Evolutionary conservation across 225 moss, liverwort and hornwort genomes (phyloP).

Genomic region (Pseudisothecium myosuroides): DNA sequence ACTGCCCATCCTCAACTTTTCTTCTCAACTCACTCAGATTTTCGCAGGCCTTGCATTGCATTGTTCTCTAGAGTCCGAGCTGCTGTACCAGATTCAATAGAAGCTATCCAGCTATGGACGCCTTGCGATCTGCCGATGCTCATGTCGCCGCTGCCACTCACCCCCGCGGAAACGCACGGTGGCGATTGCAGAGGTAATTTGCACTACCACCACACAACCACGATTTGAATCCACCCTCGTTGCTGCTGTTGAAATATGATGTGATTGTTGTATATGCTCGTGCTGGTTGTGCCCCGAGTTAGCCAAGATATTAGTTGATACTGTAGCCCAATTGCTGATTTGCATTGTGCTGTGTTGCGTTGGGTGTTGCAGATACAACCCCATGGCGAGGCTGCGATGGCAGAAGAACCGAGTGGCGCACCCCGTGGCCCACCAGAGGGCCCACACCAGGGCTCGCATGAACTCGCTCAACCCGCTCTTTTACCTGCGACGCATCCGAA

Average conservation of each 20-base stretch:
- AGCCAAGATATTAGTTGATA: background rate
- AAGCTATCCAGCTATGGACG: background rate
- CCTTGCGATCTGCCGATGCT: conserved; percentile 23
- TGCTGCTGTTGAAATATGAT: no score
- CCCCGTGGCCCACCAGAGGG: background rate
- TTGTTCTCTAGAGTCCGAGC: background rate
- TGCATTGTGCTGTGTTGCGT: background rate
- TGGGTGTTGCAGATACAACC: conserved; percentile 8
- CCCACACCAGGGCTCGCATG: background rate
- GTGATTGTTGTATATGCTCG: background rate
- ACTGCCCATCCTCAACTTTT: background rate
- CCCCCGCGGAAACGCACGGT: conserved; percentile 11
- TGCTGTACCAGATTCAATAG: background rate
- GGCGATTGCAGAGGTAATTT: conserved; percentile 10
- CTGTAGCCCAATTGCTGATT: background rate
- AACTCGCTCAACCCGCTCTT: conserved; percentile 13
- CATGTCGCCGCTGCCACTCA: conserved; percentile 26
- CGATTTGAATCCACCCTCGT: background rate
- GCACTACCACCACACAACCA: accelerated
- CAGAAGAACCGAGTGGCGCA: conserved; percentile 9
- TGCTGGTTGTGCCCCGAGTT: background rate
- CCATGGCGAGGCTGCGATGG: background rate
- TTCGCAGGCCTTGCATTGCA: background rate
- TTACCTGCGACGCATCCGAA: conserved; percentile 18
- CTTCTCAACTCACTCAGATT: background rate